Percentiles rank a stretch among this genome's conserved stretches.
These are phyloP conservation scores for Oehlia diaphana DNA, from an alignment of 192 early-diverging fungal genomes.

Conservation along the genomic window DNA sequence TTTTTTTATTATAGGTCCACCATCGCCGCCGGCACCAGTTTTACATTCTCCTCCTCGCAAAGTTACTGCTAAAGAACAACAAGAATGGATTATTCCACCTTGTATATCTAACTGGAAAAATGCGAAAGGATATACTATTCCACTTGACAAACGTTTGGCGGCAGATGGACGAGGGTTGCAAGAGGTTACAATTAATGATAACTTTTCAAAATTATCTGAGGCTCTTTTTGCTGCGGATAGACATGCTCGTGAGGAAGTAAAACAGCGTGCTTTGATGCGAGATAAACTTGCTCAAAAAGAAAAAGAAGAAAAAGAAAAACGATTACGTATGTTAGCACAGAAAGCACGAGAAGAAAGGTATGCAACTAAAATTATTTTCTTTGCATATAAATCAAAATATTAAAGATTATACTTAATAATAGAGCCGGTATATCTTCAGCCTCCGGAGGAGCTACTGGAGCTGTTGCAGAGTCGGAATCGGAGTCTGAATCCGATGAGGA, in stretches of 20 bases:
- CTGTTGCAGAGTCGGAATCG: conserved; percentile 35
- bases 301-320: conserved; percentile 92
- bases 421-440: conserved; percentile 43
- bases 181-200: conserved; percentile 88
- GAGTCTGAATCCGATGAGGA: conserved; percentile 60
- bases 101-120: conserved; percentile 99
- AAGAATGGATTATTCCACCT: conserved; percentile 97
- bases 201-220: conserved; percentile 95
- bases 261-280: conserved; percentile 87
- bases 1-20: conserved; percentile 49
- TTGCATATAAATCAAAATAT: conserved; percentile 9
- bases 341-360: conserved; percentile 85
- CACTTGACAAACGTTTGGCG: conserved; percentile 97
- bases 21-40: conserved; percentile 95
- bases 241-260: conserved; percentile 92
- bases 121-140: conserved; percentile 98
- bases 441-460: conserved; percentile 1
- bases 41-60: conserved; percentile 98
- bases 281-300: conserved; percentile 90
- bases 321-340: conserved; percentile 87
- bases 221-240: conserved; percentile 90
- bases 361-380: conserved; percentile 27
- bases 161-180: conserved; percentile 95
- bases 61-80: conserved; percentile 93
- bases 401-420: not conserved